phyloP scores from a whole-genome alignment of 129 eudicot genomes.

The Pulicaria dysenterica region DNA sequence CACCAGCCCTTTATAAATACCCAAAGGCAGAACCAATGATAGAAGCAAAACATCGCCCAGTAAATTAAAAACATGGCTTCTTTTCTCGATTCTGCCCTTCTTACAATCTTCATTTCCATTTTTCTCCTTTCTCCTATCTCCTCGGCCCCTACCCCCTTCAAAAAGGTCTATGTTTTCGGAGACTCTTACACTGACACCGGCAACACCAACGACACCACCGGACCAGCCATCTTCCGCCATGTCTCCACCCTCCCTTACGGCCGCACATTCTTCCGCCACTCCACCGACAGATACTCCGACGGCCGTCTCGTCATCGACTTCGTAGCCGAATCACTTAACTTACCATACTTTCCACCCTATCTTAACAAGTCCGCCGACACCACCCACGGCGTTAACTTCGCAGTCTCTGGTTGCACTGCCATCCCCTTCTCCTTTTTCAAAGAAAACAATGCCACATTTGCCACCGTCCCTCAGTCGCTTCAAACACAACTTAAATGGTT shows the following conservation, averaged over 20 bases:
- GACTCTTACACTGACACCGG: constrained; percentile 62
- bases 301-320: constrained; percentile 57
- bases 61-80: background rate
- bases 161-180: constrained; percentile 39
- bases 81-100: constrained; percentile 18
- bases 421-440: constrained; percentile 33
- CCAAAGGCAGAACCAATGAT: too few species aligned
- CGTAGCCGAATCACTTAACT: constrained; percentile 34
- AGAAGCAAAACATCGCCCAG: background rate
- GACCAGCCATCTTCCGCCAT: constrained; percentile 30
- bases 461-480: constrained; percentile 26
- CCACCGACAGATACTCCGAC: constrained; percentile 49
- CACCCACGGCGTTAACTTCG: constrained; percentile 42
- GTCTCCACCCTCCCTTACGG: constrained; percentile 40
- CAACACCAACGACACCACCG: constrained; percentile 29
- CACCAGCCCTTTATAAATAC: too few species aligned
- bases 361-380: background rate
- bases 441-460: constrained; percentile 15
- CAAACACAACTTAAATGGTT: constrained; percentile 40
- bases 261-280: constrained; percentile 40
- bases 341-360: constrained; percentile 42
- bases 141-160: constrained; percentile 9
- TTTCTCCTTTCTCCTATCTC: background rate
- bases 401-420: constrained; percentile 42
- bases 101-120: background rate